Evolutionary conservation across 208 protist species (phyloP).

Genomic region (Acanthamoeba culbertsoni): DNA sequence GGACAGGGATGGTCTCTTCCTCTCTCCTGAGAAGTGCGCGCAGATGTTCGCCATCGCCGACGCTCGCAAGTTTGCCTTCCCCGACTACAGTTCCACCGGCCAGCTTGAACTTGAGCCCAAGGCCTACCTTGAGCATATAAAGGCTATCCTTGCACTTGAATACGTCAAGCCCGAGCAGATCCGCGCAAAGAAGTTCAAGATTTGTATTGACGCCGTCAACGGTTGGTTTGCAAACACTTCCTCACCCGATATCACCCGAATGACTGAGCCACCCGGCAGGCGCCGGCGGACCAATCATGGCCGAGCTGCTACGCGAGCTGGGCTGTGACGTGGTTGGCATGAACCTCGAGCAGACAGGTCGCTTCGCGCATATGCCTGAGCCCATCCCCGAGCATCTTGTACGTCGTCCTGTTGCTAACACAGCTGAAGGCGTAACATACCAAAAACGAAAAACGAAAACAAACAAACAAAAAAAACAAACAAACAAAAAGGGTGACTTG

Average conservation of each 20-base stretch:
- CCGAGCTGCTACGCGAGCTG: slow-evolving; percentile 64
- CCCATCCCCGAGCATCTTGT: slow-evolving; percentile 79
- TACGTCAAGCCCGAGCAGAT: slow-evolving; percentile 73
- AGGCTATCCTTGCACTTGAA: slow-evolving; percentile 66
- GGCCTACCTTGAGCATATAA: slow-evolving; percentile 69
- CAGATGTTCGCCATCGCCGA: slow-evolving; percentile 72
- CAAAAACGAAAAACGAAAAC: too few relatives aligned
- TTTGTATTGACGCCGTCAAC: slow-evolving; percentile 79
- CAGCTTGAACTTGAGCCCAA: not conserved
- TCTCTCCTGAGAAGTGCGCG: slow-evolving; percentile 71
- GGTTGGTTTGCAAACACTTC: not conserved
- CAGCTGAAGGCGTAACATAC: too few relatives aligned
- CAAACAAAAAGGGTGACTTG: slow-evolving; percentile 5
- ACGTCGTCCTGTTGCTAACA: too few relatives aligned
- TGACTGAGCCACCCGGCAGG: not conserved
- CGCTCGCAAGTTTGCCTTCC: slow-evolving; percentile 28
- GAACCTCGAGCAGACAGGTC: slow-evolving; percentile 77
- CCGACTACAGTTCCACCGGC: not conserved
- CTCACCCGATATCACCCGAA: not conserved
- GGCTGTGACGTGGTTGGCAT: slow-evolving; percentile 69
- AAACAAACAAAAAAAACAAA: not conserved
- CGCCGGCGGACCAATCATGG: slow-evolving; percentile 80
- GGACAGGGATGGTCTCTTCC: slow-evolving; percentile 81
- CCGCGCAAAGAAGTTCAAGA: slow-evolving; percentile 63
- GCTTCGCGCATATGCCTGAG: slow-evolving; percentile 82